Evolutionary conservation across 75 land plant genomes (phyloP).

Genomic region (Larix kaempferi): DNA sequence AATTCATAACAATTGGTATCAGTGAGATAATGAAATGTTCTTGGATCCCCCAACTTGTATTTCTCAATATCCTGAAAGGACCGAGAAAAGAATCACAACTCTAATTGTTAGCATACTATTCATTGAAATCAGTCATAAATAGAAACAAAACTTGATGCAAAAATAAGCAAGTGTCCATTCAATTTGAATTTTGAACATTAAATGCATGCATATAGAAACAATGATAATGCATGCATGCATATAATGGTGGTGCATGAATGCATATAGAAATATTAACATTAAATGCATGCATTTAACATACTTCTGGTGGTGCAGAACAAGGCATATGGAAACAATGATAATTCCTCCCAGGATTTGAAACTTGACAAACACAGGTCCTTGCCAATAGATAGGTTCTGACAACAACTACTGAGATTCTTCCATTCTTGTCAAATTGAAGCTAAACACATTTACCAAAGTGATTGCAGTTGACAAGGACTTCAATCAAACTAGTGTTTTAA

Average conservation of each 20-base stretch:
- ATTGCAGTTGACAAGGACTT: constrained; percentile 32
- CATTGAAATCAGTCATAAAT: neutral
- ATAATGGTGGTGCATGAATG: constrained; percentile 54
- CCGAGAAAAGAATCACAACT: neutral
- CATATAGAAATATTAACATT: constrained; percentile 26
- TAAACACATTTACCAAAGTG: constrained; percentile 97
- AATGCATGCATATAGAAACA: constrained; percentile 24
- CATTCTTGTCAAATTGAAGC: constrained; percentile 81
- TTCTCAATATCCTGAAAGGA: constrained; percentile 57
- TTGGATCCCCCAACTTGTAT: constrained; percentile 83
- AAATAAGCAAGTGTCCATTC: neutral
- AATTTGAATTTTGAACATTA: neutral
- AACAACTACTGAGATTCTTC: constrained; percentile 92
- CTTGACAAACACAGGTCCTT: constrained; percentile 93
- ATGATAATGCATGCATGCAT: constrained; percentile 31
- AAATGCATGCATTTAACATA: constrained; percentile 7
- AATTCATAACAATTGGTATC: constrained; percentile 80
- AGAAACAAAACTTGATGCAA: neutral
- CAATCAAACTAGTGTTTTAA: neutral
- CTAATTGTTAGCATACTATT: neutral
- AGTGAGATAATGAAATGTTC: constrained; percentile 79
- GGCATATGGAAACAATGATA: constrained; percentile 79
- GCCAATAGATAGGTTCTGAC: constrained; percentile 88
- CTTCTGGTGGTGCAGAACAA: constrained; percentile 91
- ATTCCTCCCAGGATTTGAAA: constrained; percentile 90